Evolutionary conservation across 1,284 basidiomycete species (phyloP), one percentile per base, ranked within the genome.

Genomic region (Austroboletus novae-zelandiae): DNA sequence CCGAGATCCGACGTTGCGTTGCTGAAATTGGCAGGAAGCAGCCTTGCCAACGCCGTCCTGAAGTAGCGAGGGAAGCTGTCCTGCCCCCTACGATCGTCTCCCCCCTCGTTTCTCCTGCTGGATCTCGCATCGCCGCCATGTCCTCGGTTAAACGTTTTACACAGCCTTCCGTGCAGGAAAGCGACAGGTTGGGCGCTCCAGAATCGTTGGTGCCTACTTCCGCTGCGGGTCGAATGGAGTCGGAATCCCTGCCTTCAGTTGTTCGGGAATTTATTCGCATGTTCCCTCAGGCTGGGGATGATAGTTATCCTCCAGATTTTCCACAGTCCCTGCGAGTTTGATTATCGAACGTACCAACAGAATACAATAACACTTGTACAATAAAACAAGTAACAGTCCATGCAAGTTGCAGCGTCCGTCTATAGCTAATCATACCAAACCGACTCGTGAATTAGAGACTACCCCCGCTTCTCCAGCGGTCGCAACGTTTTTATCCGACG

Each of bases 271-370:
- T 78, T 32, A 60, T 69, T 50, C 65, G 69, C 13, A 76, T 79
- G 73, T 74, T 80, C 52, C 66, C 65, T 30, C 20, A 23, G 20
- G 20, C 20, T 23, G 67, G 60, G 17, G 70, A 72, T 25, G 70
- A 69, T 47, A 79, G 74, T 40, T 78, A 72, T 55, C 77, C 77
- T 15, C 58, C 65, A 9, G 66, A 71, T 57, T 79, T 79, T 58
- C 76, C 76, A 6, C 67, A 69, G 57, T 77, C 75, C 15, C 57
- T 77, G 47, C 64, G 71, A 54, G 68, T 60, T n/a, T 70, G 50
- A 48, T 25, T 17, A 20, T 47, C 25, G 40, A 29, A 13, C 30
- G 40, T 23, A 23, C 20, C 20, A 5, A 23, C 20, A 41, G 44
- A 27, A 45, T 46, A 50, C 37, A 43, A 14, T 35, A 45, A 43